phyloP scores from a whole-genome alignment of 495 filamentous ascomycete species.

The Tuber microsphaerosporum region DNA sequence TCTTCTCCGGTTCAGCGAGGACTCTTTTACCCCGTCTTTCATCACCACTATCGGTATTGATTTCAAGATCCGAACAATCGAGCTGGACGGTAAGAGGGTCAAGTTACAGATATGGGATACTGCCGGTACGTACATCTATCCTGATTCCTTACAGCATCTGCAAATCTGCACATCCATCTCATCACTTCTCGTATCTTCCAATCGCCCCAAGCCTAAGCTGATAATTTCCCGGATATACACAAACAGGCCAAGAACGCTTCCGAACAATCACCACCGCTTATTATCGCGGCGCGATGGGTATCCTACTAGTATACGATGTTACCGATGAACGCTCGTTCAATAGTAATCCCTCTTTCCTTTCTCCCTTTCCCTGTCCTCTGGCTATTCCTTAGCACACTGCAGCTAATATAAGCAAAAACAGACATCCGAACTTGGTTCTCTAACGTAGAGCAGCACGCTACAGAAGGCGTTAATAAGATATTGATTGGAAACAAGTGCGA shows the following conservation, averaged over 20 bases:
- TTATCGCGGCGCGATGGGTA: slow-evolving; percentile 97
- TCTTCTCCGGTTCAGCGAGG: slow-evolving; percentile 94
- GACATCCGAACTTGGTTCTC: slow-evolving; percentile 99
- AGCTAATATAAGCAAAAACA: slow-evolving; percentile 43
- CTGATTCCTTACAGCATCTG: background rate
- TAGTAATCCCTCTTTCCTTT: slow-evolving; percentile 56
- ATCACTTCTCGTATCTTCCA: slow-evolving; percentile 4
- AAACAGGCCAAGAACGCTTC: slow-evolving; percentile 78
- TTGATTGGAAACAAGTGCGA: slow-evolving; percentile 99
- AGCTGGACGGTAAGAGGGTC: slow-evolving; percentile 93
- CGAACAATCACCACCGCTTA: slow-evolving; percentile 98
- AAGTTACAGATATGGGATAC: slow-evolving; percentile 99
- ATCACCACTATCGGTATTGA: slow-evolving; percentile 99
- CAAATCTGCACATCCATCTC: background rate
- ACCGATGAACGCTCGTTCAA: slow-evolving; percentile 96
- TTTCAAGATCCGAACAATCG: slow-evolving; percentile 98
- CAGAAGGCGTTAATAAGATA: slow-evolving; percentile 99
- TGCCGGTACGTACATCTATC: slow-evolving; percentile 49
- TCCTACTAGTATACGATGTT: slow-evolving; percentile 95
- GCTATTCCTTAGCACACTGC: background rate
- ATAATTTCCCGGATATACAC: background rate
- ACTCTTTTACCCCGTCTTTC: slow-evolving; percentile 97
- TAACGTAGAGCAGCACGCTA: slow-evolving; percentile 98
- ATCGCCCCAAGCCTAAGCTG: background rate
- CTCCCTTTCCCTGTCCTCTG: slow-evolving; percentile 2